Percentiles rank a stretch among this genome's conserved stretches.
phyloP scores from a whole-genome alignment of 148 eudicot species.

The Spergularia marina region DNA sequence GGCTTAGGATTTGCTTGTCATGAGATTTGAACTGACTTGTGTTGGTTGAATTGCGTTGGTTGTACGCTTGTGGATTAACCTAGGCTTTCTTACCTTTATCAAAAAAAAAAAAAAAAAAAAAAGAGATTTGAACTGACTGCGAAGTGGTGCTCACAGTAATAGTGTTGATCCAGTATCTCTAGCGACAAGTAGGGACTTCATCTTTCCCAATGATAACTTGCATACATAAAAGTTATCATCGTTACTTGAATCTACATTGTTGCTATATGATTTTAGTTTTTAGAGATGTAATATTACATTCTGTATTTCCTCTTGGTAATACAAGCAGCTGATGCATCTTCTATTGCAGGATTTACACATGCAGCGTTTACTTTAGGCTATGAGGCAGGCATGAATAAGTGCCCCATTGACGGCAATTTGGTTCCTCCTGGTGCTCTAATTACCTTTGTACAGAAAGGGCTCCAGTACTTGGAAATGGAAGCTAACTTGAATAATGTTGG shows the following conservation, averaged over 20 bases:
- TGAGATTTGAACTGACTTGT: too few relatives aligned
- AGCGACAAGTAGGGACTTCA: background rate
- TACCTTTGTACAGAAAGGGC: conserved; percentile 65
- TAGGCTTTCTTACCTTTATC: too few relatives aligned
- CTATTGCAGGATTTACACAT: conserved; percentile 64
- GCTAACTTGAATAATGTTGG: conserved; percentile 66
- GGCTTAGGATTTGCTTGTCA: too few relatives aligned
- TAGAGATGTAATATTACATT: background rate
- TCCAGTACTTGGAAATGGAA: conserved; percentile 76
- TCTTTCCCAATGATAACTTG: background rate
- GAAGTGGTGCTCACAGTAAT: background rate
- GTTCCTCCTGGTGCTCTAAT: conserved; percentile 74
- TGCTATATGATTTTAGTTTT: background rate
- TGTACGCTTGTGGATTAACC: background rate
- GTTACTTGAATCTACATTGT: background rate
- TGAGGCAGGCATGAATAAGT: conserved; percentile 61
- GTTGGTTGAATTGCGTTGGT: too few relatives aligned
- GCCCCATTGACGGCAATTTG: conserved; percentile 60
- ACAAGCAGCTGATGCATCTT: conserved; percentile 16
- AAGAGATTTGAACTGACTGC: background rate
- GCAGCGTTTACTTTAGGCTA: conserved; percentile 70
- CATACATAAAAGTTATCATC: background rate
- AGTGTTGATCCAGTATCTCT: background rate
- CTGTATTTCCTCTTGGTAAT: background rate
- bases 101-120: background rate